Base-by-base conservation (phyloP, 257 asterid species). In the Sherardia arvensis region DNA sequence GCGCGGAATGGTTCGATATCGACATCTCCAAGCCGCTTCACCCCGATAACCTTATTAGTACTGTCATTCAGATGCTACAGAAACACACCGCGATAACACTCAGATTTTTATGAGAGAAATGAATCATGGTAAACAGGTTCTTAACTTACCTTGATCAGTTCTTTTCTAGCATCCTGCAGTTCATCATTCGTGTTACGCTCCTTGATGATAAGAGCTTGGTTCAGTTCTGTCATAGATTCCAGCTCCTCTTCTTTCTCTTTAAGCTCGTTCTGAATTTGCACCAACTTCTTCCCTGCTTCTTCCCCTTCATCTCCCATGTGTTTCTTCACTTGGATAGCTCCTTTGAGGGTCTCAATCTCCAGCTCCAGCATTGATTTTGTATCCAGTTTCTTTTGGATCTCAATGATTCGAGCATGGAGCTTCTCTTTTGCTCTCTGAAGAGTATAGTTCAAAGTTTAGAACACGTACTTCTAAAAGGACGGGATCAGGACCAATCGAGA, bases 141-240 rank as follows among this genome's bases (percentile, higher is more conserved):
- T 69, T 43, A 14, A 43, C 87, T 81, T 75, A 90, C 97, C 27
- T 57, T 38, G 23, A 83, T 60, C 11, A 90, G 66, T 72, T 79
- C 86, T 75, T 81, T 85, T 61, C 90, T 89, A 34, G 92, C 95
- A 29, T 81, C 94, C 57, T 84, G 88, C 75, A 87, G 66, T 73
- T 90, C 94, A 29, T 83, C 92, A 62, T 85, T 85, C 62, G 80
- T 71, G 49, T 63, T 73, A 61, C 88, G 74, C 77, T 85, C 87
- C 81, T 80, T 85, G 72, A 78, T 36, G 61, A 83, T 74, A 36
- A 90, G 85, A 58, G 78, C 32, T 71, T 81, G 84, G 74, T 68
- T 78, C 27, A 78, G 21, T 23, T 75, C 29, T 33, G 76, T 89
- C 63, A 90, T 23, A 66, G 8, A 22, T 0, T 82, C 87, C 54